These are phyloP conservation scores for bread wheat (Triticum aestivum) DNA, from an alignment of 176 grass and related monocot species.

Conservation along the genomic window IWGSC_CS_RefSeq_v2.1 NC_057807.1:2315212-2315711, in stretches of 20 bases:
- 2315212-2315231: neutral
- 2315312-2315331: neutral
- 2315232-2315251: neutral
- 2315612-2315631: neutral
- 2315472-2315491: neutral
- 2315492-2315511: neutral
- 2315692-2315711: neutral
- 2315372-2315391: neutral
- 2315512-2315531: neutral
- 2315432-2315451: no score
- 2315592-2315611: neutral
- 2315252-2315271: neutral
- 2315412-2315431: no score
- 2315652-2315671: neutral
- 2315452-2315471: neutral
- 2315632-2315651: neutral
- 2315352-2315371: neutral
- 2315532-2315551: neutral
- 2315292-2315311: neutral
- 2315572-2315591: neutral
- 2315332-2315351: neutral
- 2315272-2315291: neutral
- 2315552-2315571: neutral
- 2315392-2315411: no score
- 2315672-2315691: neutral